These are phyloP conservation scores for Colletotrichum australisinense DNA, from an alignment of 2,329 filamentous ascomycete genomes.

Conservation along the genomic window DNA sequence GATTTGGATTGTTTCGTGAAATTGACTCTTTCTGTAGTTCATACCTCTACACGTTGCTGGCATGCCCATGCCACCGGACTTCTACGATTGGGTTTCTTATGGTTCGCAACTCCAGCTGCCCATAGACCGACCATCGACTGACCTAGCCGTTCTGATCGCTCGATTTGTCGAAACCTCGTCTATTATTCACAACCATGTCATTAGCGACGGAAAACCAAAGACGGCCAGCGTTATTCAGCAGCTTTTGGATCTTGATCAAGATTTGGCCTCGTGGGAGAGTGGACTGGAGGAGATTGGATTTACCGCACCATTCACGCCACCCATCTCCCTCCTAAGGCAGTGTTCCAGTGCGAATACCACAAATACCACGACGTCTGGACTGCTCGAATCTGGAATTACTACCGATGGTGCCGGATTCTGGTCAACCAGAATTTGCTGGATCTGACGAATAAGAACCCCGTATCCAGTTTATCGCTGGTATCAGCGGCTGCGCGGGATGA, in stretches of 20 bases:
- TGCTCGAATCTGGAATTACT: constrained; percentile 68
- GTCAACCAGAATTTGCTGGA: constrained; percentile 61
- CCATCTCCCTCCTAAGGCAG: constrained; percentile 51
- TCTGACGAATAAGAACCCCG: constrained; percentile 50
- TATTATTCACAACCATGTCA: constrained; percentile 45
- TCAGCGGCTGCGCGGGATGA: constrained; percentile 43
- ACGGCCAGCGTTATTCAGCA: constrained; percentile 51
- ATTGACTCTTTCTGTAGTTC: constrained; percentile 48
- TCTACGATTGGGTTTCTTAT: constrained; percentile 57
- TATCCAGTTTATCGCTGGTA: constrained; percentile 48
- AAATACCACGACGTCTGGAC: constrained; percentile 65
- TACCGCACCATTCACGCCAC: constrained; percentile 47
- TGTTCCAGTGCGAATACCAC: constrained; percentile 66
- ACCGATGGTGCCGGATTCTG: constrained; percentile 68
- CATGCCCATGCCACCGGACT: constrained; percentile 51
- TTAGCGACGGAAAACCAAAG: constrained; percentile 50
- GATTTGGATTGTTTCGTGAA: neutral
- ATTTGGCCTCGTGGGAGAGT: constrained; percentile 53
- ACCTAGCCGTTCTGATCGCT: constrained; percentile 54
- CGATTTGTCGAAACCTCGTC: constrained; percentile 54
- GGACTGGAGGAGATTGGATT: constrained; percentile 48
- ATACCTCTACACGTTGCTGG: constrained; percentile 56
- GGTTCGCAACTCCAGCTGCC: constrained; percentile 48
- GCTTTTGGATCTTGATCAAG: constrained; percentile 52
- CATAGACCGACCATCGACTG: constrained; percentile 51